These are phyloP conservation scores for Diaporthe sp. DNA, from an alignment of 2,329 filamentous ascomycete genomes.

Conservation along the genomic window DNA sequence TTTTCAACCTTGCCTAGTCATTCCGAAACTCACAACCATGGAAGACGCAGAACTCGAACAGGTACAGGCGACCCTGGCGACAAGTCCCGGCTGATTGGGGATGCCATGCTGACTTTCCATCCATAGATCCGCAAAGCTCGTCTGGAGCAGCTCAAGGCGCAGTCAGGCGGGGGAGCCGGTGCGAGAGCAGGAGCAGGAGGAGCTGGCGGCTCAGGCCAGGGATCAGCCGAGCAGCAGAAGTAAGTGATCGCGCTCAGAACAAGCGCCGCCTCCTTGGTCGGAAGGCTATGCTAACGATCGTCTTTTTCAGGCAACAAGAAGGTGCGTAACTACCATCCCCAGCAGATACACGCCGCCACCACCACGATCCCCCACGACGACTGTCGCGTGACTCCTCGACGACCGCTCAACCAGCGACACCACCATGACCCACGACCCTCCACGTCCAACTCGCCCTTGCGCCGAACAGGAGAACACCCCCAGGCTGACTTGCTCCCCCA, in stretches of 20 bases:
- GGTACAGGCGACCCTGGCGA: slow-evolving; percentile 22
- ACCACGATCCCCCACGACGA: not conserved
- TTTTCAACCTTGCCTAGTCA: not conserved
- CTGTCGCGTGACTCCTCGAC: slow-evolving; percentile 11
- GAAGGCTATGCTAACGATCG: not conserved
- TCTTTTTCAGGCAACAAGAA: slow-evolving; percentile 59
- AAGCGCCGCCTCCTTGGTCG: too few relatives aligned
- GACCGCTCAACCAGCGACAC: not conserved
- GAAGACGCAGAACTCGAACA: slow-evolving; percentile 45
- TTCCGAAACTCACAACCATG: slow-evolving; percentile 34
- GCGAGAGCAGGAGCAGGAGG: slow-evolving; percentile 61
- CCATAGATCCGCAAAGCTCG: slow-evolving; percentile 89
- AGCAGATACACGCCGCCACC: not conserved
- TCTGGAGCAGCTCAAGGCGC: slow-evolving; percentile 90
- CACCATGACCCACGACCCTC: too few relatives aligned
- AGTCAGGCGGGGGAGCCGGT: slow-evolving; percentile 67
- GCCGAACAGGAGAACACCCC: too few relatives aligned
- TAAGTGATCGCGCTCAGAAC: slow-evolving; percentile 53
- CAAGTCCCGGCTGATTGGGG: not conserved
- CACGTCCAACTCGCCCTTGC: too few relatives aligned
- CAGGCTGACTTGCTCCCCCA: not conserved
- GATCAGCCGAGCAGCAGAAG: slow-evolving; percentile 76
- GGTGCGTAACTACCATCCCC: slow-evolving; percentile 48
- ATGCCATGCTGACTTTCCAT: not conserved
- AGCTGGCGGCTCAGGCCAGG: slow-evolving; percentile 60